Evolutionary conservation across 169 alveolate species (phyloP), one percentile per base, ranked within the genome.

Genomic region (Eimeria acervulina): DNA sequence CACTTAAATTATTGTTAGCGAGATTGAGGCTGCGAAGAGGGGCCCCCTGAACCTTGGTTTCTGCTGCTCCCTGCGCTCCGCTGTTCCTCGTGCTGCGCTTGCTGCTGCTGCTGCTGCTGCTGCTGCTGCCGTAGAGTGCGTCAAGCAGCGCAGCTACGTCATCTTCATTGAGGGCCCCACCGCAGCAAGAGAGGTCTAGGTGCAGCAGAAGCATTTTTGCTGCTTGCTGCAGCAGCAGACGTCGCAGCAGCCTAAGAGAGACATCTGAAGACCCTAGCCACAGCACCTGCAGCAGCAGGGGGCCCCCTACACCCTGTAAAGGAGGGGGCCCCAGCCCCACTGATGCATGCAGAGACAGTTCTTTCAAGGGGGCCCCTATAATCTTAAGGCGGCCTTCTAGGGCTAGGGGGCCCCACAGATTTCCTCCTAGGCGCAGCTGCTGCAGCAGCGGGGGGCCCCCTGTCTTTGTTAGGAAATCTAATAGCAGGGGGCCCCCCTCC

Each of bases 61-160:
- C 42, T 31, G 80, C 61, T 6, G 38, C 61, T 19, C 38, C 52
- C 7, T 26, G 52, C 28, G 61, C 85, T 36, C 21, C 51, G 52
- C 70, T 33, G 63, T 42, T 33, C 33, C 84, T 17, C 70, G 31
- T 33, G 38, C 68, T 23, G 68, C 70, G n/a, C 55, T 36, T 76
- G 87, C 55, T 76, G 61, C 87, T 76, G 87, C 87, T 76, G 51
- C 61, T 76, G 87, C 59, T 40, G 87, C 87, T 40, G 87, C 59
- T 76, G 87, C 55, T 26, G 44, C 87, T 40, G 87, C 87, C 87
- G 28, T 76, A 76, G 61, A 76, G 87, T 31, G 87, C 87, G 59
- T 76, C 87, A 55, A 76, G 55, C 87, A 76, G 87, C 87, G 44
- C 55, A 33, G 87, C 87, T 4, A 76, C 87, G 28, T 36, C 87